Evolutionary conservation across 2,329 filamentous ascomycete species (phyloP), one percentile per base, ranked within the genome.

Genomic region (Fusarium anthophilum): DNA sequence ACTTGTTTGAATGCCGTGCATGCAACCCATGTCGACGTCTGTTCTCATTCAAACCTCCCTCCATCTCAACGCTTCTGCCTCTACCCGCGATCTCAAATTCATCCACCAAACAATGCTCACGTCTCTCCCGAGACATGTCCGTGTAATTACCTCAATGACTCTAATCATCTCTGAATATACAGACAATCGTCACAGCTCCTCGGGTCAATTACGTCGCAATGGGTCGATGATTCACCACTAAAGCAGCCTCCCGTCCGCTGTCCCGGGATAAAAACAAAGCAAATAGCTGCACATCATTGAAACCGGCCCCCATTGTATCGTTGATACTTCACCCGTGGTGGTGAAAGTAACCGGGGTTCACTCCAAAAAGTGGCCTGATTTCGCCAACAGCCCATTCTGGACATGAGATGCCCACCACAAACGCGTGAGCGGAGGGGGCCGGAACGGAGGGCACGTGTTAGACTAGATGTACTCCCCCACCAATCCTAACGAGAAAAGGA

Each of bases 351-450:
- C 53, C 30, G 32, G 61, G 51, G 35, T 10, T 12, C 9, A 8
- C 26, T 55, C 59, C 50, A 65, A 65, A 63, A 77, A 77, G 71
- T 78, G 76, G 76, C 59, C 76, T 77, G 76, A 78, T 77, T 62
- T 48, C 22, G 35, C 41, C 45, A 78, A 78, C 76, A 78, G 76
- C 74, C 76, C 76, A 78, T 78, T 76, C 32, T 63, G 51, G 58
- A 37, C 58, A 55, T 58, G 56, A 68, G 59, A 43, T 48, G 20
- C 14, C 74, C 59, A 37, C 35, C 35, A 37, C 35, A 37, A 37
- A 37, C 35, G 74, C 76, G 74, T 78, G 76, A 78, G 76, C 76
- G 76, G 76, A 73, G 74, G 69, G 73, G 73, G 74, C 76, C 76
- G 76, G 74, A 44, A 78, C 74, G 72, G 66, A 75, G 65, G 44